Evolutionary conservation across 192 early-diverging fungal species (phyloP).

Genomic region (Backusella luteola): DNA sequence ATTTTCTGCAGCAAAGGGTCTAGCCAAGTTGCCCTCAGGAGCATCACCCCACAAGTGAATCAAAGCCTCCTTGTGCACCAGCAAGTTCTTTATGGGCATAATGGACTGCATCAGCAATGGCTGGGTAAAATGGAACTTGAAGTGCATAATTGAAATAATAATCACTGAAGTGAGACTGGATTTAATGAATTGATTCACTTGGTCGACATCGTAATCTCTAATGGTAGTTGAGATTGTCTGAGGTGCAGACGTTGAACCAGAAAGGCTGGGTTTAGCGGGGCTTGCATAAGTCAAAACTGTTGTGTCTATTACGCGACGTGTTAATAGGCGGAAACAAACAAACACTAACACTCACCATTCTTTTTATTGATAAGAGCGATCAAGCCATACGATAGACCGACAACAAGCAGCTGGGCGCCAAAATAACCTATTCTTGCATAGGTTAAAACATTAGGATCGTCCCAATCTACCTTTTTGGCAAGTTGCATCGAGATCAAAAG

Average conservation of each 20-base stretch:
- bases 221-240: conserved; percentile 39
- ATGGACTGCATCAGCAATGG: conserved; percentile 88
- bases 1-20: conserved; percentile 81
- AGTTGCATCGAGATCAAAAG: conserved; percentile 70
- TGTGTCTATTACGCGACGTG: conserved; percentile 54
- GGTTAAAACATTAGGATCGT: conserved; percentile 57
- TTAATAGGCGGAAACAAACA: background rate
- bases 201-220: conserved; percentile 76
- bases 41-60: conserved; percentile 80
- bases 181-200: conserved; percentile 68
- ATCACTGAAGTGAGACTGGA: conserved; percentile 66
- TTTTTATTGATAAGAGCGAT: conserved; percentile 54
- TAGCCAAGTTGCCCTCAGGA: conserved; percentile 72
- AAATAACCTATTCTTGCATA: conserved; percentile 62
- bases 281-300: conserved; percentile 81
- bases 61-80: conserved; percentile 71
- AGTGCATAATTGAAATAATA: conserved; percentile 83
- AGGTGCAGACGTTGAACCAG: conserved; percentile 22
- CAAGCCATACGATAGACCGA: conserved; percentile 42
- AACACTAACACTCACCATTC: conserved; percentile 56
- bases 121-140: conserved; percentile 85
- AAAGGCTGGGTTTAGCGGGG: conserved; percentile 53
- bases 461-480: conserved; percentile 67
- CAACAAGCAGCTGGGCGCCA: conserved; percentile 54
- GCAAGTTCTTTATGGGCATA: conserved; percentile 70